Evolutionary conservation across 2,329 filamentous ascomycete species (phyloP).

Genomic region (Ophiocordyceps polyrhachis-furcata): DNA sequence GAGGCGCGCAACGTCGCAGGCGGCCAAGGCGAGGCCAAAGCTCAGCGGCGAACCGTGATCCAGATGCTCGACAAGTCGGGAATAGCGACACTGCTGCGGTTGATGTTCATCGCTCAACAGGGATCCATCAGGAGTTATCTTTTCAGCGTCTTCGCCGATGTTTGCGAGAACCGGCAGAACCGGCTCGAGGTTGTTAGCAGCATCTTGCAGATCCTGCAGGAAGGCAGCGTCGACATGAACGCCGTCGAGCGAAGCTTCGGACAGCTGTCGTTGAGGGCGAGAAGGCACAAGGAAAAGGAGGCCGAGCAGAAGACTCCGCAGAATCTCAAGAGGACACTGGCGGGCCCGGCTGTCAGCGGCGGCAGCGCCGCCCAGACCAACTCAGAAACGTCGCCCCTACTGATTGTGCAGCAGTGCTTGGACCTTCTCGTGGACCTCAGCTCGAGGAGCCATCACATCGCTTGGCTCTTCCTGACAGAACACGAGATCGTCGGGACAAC

Average conservation of each 20-base stretch:
- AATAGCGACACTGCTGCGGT: constrained; percentile 83
- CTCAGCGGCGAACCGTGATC: constrained; percentile 62
- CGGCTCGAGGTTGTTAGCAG: constrained; percentile 86
- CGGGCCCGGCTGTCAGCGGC: constrained; percentile 28
- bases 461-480: constrained; percentile 84
- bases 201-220: constrained; percentile 80
- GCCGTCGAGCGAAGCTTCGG: constrained; percentile 93
- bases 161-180: constrained; percentile 94
- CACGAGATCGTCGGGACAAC: constrained; percentile 60
- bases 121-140: constrained; percentile 70
- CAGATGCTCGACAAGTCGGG: constrained; percentile 96
- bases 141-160: constrained; percentile 72
- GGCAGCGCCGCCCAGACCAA: constrained; percentile 33
- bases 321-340: constrained; percentile 54
- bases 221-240: constrained; percentile 81
- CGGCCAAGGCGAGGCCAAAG: constrained; percentile 37
- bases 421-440: constrained; percentile 70
- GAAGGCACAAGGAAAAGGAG: constrained; percentile 50
- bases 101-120: constrained; percentile 94
- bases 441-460: constrained; percentile 68
- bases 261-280: constrained; percentile 78
- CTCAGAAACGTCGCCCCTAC: constrained; percentile 78
- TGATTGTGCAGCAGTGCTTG: constrained; percentile 92
- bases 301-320: constrained; percentile 58
- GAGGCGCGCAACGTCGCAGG: constrained; percentile 12